phyloP scores from a whole-genome alignment of 805 yeast genomes.

The Phaffomyces antillensis region DNA sequence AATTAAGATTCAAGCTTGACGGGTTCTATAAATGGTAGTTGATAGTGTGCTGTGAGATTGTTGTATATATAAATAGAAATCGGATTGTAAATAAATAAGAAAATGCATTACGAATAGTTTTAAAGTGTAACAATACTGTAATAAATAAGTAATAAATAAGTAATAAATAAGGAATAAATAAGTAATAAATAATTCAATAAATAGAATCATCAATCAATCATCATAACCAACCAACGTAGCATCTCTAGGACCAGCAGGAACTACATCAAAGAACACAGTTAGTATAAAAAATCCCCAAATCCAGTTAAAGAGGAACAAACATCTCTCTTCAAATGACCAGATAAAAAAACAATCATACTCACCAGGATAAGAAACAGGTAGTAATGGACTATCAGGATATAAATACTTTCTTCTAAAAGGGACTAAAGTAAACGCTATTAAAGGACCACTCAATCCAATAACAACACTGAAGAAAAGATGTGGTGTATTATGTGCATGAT shows the following conservation, averaged over 20 bases:
- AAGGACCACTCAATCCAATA: constrained; percentile 63
- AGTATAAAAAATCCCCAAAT: not conserved
- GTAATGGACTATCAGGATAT: constrained; percentile 56
- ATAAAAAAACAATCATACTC: constrained; percentile 6
- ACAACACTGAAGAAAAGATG: constrained; percentile 60
- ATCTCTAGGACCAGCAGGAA: constrained; percentile 51
- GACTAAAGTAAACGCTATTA: constrained; percentile 49
- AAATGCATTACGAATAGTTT: constrained; percentile 2
- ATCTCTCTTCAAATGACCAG: too few relatives aligned
- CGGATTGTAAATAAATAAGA: constrained; percentile 7
- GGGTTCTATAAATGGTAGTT: constrained; percentile 50
- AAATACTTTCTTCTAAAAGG: constrained; percentile 65
- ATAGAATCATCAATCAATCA: constrained; percentile 28
- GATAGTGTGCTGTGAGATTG: too few relatives aligned
- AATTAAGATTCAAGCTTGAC: constrained; percentile 41
- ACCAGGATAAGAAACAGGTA: constrained; percentile 45
- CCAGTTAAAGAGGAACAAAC: too few relatives aligned
- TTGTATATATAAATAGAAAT: constrained; percentile 2
- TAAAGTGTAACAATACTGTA: not conserved
- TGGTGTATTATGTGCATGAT: constrained; percentile 70
- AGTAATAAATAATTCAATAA: constrained; percentile 7
- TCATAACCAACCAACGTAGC: constrained; percentile 44
- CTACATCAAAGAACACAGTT: constrained; percentile 1
- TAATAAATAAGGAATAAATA: not conserved
- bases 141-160: not conserved